Evolutionary conservation across 768 basidiomycete species (phyloP).

Genomic region (Lactifluus piperatus): DNA sequence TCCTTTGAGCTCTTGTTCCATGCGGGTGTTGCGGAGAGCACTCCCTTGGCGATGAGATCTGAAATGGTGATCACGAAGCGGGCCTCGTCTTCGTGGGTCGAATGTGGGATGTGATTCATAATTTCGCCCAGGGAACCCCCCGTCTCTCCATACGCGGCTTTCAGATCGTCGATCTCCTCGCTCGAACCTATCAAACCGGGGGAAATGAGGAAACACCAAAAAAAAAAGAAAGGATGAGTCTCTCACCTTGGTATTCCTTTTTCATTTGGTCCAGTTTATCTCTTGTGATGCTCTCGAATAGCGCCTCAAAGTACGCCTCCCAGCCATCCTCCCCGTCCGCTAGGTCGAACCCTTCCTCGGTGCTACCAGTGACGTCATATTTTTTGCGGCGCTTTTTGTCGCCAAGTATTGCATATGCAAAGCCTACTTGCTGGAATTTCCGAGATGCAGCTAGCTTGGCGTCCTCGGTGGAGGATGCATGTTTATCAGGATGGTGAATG

Average conservation of each 20-base stretch:
- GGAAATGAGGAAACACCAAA: not conserved
- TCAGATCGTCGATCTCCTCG: conserved; percentile 79
- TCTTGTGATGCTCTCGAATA: conserved; percentile 82
- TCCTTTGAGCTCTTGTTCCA: conserved; percentile 76
- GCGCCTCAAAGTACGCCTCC: conserved; percentile 89
- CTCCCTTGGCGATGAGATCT: conserved; percentile 50
- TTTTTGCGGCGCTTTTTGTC: conserved; percentile 66
- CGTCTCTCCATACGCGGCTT: conserved; percentile 59
- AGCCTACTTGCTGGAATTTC: conserved; percentile 89
- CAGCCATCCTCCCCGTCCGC: conserved; percentile 77
- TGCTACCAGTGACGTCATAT: conserved; percentile 83
- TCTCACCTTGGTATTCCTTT: conserved; percentile 81
- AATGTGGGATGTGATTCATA: conserved; percentile 81
- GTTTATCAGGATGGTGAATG: conserved; percentile 85
- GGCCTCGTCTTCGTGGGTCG: conserved; percentile 72
- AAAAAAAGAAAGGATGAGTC: conserved; percentile 5
- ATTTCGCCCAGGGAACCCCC: conserved; percentile 73
- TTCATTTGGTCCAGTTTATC: conserved; percentile 89
- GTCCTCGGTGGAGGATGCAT: conserved; percentile 47
- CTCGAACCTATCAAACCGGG: conserved; percentile 51
- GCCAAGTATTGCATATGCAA: conserved; percentile 82
- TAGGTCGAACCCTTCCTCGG: conserved; percentile 67
- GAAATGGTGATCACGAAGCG: conserved; percentile 71
- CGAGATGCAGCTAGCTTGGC: conserved; percentile 59
- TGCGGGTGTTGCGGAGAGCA: conserved; percentile 42